Evolutionary conservation across 2,329 filamentous ascomycete species (phyloP).

Genomic region (Sporothrix globosa): DNA sequence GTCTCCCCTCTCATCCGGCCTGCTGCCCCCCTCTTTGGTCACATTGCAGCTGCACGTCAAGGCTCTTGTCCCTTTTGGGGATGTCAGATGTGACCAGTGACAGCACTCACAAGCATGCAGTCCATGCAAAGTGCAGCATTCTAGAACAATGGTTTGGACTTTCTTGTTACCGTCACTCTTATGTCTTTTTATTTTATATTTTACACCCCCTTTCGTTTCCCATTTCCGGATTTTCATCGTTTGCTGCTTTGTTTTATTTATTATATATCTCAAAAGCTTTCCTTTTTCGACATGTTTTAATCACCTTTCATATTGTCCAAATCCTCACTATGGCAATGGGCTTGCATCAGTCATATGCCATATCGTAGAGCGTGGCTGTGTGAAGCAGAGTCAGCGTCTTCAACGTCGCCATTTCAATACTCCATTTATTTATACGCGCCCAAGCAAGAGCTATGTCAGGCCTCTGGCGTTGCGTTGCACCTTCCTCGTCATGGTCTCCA

Average conservation of each 20-base stretch:
- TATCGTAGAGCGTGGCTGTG: constrained; percentile 2
- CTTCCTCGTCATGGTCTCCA: background rate
- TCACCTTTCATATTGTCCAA: background rate
- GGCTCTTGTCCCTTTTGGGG: background rate
- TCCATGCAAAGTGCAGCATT: background rate
- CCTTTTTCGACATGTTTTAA: constrained; percentile 9
- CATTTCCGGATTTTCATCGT: background rate
- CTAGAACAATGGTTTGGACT: background rate
- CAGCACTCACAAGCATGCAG: constrained; percentile 3
- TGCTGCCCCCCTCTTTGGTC: constrained; percentile 21
- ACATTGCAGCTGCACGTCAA: constrained; percentile 32
- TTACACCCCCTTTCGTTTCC: background rate
- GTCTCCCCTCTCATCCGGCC: background rate
- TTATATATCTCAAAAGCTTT: constrained; percentile 6
- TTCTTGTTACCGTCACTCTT: background rate
- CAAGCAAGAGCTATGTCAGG: background rate
- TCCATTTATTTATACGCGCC: constrained; percentile 3
- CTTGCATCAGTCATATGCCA: background rate
- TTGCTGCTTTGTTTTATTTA: background rate
- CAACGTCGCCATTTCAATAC: background rate
- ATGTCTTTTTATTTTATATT: background rate
- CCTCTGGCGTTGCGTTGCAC: background rate
- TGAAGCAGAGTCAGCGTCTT: background rate
- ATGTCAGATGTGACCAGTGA: constrained; percentile 5
- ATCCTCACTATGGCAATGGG: too few species aligned